Evolutionary conservation across 495 filamentous ascomycete genomes (phyloP).

Genomic region (Cladorrhinum samala): DNA sequence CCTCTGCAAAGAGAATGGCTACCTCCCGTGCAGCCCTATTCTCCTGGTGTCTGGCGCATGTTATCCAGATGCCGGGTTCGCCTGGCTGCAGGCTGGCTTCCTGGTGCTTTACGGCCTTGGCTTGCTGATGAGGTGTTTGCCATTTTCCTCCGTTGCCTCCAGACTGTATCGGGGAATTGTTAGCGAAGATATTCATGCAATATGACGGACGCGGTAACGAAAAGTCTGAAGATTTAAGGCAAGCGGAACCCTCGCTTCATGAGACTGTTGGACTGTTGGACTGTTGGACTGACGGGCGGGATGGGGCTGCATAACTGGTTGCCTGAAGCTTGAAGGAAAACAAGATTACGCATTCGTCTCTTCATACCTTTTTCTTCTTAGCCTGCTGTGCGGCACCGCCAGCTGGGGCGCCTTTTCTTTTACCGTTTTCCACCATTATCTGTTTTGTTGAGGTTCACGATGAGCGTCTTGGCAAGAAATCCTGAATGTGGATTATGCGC

Average conservation of each 20-base stretch:
- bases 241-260: neutral
- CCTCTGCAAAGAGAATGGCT: constrained; percentile 67
- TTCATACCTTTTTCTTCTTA: constrained; percentile 31
- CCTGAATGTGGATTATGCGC: too few species aligned
- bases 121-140: constrained; percentile 48
- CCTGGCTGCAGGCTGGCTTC: constrained; percentile 57
- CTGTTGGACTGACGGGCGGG: too few species aligned
- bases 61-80: constrained; percentile 81
- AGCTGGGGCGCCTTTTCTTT: constrained; percentile 24
- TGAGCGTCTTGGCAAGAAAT: neutral
- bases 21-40: constrained; percentile 69
- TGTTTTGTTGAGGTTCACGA: neutral
- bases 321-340: neutral
- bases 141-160: constrained; percentile 45
- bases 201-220: neutral
- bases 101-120: constrained; percentile 30
- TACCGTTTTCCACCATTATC: constrained; percentile 18
- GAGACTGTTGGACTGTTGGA: neutral
- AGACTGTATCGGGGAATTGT: constrained; percentile 27
- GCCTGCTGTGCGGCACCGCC: constrained; percentile 8
- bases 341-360: neutral
- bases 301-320: neutral
- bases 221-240: too few species aligned
- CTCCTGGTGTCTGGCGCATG: constrained; percentile 78
- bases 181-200: neutral